Evolutionary conservation across 2,329 filamentous ascomycete genomes (phyloP).

Genomic region (Dactylellina haptotyla): DNA sequence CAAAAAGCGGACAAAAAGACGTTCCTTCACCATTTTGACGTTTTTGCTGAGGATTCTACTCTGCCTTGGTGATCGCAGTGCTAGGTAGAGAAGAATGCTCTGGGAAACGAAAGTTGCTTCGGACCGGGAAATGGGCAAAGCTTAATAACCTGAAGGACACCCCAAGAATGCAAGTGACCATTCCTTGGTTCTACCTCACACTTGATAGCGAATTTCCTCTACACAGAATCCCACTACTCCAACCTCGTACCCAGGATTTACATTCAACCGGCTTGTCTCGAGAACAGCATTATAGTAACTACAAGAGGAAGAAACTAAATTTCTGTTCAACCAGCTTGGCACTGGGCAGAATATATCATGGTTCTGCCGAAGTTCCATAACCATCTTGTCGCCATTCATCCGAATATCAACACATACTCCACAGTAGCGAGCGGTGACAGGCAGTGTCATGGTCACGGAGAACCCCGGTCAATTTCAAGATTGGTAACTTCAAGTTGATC

Average conservation of each 20-base stretch:
- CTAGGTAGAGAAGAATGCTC: too few relatives aligned
- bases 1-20: conserved; percentile 58
- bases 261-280: background rate
- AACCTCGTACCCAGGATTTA: background rate
- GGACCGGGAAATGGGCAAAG: background rate
- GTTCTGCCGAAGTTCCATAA: background rate
- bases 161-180: too few relatives aligned
- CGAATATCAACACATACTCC: background rate
- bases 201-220: background rate
- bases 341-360: background rate
- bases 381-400: conserved; percentile 7
- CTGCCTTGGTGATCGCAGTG: too few relatives aligned
- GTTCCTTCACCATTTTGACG: conserved; percentile 32
- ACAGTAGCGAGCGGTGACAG: background rate
- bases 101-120: too few relatives aligned
- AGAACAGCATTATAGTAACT: too few relatives aligned
- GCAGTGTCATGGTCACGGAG: too few relatives aligned
- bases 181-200: too few relatives aligned
- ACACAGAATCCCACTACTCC: background rate
- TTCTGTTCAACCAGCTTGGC: background rate
- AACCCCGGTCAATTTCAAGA: too few relatives aligned
- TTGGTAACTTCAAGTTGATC: too few relatives aligned
- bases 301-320: background rate
- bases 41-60: too few relatives aligned
- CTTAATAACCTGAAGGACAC: too few relatives aligned